Conservation (phyloP, 1,284 basidiomycete genomes). For the Ustilago xerochloae region DNA sequence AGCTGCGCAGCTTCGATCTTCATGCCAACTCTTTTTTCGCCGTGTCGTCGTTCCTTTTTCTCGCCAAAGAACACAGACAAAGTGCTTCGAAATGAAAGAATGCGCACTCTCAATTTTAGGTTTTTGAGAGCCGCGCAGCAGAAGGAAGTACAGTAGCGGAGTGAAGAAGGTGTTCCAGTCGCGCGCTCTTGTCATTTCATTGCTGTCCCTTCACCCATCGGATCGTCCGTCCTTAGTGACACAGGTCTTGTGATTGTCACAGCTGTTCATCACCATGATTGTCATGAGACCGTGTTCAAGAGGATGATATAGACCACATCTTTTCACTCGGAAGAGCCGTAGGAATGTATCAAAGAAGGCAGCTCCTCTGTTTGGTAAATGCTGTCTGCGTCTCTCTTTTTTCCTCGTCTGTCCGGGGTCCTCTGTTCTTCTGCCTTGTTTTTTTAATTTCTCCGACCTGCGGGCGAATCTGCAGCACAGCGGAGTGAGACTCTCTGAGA, state of each 20-base stretch:
- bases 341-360: neutral
- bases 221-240: neutral
- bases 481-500: neutral
- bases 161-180: neutral
- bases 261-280: too few species aligned
- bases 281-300: too few species aligned
- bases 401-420: neutral
- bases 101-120: neutral
- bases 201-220: neutral
- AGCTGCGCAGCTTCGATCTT: constrained; percentile 24
- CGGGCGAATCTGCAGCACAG: neutral
- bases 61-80: neutral
- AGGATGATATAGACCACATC: too few species aligned
- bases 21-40: constrained; percentile 1
- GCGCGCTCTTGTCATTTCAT: neutral
- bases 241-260: neutral
- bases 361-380: neutral
- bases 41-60: neutral
- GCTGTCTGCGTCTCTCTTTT: neutral
- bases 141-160: neutral
- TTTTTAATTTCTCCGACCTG: neutral
- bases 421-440: neutral
- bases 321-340: neutral
- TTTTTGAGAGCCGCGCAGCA: neutral
- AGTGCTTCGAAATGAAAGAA: constrained; percentile 3